A percentile compares a stretch with the other conserved stretches of the same genome.
These are phyloP conservation scores for Acorus gramineus DNA, from an alignment of 106 monocot species.

Conservation along the genomic window DNA sequence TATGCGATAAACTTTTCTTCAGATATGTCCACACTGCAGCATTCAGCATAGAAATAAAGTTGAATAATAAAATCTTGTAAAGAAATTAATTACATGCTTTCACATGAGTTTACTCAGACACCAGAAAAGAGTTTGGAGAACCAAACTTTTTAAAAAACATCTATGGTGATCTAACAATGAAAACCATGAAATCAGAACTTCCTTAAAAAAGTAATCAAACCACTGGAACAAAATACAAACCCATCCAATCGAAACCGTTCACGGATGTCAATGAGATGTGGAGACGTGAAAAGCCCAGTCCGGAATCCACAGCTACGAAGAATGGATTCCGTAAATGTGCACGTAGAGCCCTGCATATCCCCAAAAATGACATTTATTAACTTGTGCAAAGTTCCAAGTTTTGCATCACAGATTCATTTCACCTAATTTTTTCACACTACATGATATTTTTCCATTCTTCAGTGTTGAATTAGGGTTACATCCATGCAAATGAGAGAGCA, in stretches of 20 bases:
- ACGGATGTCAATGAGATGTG: constrained; percentile 84
- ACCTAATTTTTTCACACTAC: too few species aligned
- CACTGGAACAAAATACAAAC: constrained; percentile 22
- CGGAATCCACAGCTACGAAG: constrained; percentile 68
- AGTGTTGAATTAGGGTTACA: too few species aligned
- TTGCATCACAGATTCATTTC: too few species aligned
- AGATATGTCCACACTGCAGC: constrained; percentile 64
- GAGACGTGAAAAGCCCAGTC: constrained; percentile 88
- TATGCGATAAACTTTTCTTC: constrained; percentile 74
- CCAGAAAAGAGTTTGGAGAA: neutral
- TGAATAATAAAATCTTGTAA: neutral
- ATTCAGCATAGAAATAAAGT: neutral
- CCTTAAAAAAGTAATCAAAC: too few species aligned
- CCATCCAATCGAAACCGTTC: constrained; percentile 83
- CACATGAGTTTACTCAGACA: neutral
- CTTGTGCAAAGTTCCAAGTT: too few species aligned
- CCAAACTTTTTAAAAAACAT: too few species aligned
- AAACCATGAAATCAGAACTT: too few species aligned
- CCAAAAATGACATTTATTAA: neutral
- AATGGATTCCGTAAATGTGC: constrained; percentile 83
- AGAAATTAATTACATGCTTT: too few species aligned
- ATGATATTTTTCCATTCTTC: too few species aligned
- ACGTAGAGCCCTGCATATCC: constrained; percentile 69
- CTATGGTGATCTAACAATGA: too few species aligned
- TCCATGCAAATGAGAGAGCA: neutral